Base-by-base conservation (phyloP, 306 rosid species). In the Glycine latifolia region DNA sequence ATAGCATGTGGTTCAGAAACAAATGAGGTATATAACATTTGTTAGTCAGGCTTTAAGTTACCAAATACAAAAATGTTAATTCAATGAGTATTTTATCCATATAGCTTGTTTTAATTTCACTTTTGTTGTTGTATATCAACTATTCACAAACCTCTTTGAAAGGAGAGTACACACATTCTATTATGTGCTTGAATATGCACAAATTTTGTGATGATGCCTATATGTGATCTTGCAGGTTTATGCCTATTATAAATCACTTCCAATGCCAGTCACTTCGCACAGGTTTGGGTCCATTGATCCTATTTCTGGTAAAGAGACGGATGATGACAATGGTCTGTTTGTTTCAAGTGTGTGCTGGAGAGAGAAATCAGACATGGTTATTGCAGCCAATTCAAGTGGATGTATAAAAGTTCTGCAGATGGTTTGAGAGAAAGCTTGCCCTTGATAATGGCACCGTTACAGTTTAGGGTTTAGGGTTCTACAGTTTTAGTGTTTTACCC, bases 231-330 rank as follows among this genome's bases (percentile, higher is more conserved):
- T 81, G 69, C 90, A 91, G 97, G 92, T 93, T 73, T 91, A 76
- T 84, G 90, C 97, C 78, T 93, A 90, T 81, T 82, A 87, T 77
- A 87, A 88, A 87, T 89, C 94, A 56, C 90, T 90, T 73, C 94
- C 93, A 52, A 85, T 89, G 97, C 97, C 97, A 33, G 78, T 93
- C 82, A 89, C 89, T 76, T 90, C 97, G 6, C 81, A 75, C 83
- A 91, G 87, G 83, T 91, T 93, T 67, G 94, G 94, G 52, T 85
- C 94, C 67, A 73, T 87, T 43, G 89, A 91, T 90, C 88, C 70
- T 33, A 39, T 63, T 35, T 35, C 70, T 35, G 70, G 47, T 6
- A 37, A 35, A 63, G 70, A 33, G 47, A 63, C 47, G 0, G 47
- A 35, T 35, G 47, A 35, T 63, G 20, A 13, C 20, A 13, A 35